These are phyloP conservation scores for Fusarium keratoplasticum DNA, from an alignment of 2,329 filamentous ascomycete genomes.

Conservation along the genomic window DNA sequence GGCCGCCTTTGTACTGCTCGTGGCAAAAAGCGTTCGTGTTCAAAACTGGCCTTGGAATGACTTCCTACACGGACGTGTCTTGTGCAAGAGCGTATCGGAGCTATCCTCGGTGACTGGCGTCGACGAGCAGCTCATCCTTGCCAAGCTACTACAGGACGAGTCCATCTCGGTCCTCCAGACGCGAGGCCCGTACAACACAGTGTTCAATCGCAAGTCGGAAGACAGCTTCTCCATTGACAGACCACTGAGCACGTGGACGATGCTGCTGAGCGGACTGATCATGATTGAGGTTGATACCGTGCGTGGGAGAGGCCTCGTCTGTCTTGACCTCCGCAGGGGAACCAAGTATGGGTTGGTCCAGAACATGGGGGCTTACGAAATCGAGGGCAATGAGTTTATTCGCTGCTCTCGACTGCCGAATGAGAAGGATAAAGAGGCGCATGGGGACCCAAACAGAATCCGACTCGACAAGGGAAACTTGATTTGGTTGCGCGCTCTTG, in stretches of 20 bases:
- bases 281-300: not conserved
- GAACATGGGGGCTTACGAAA: not conserved
- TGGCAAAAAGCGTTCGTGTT: slow-evolving; percentile 42
- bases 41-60: slow-evolving; percentile 46
- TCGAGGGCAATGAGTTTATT: not conserved
- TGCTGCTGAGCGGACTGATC: not conserved
- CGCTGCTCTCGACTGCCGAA: not conserved
- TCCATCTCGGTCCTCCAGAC: not conserved
- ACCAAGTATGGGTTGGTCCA: not conserved
- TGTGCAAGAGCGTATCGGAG: slow-evolving; percentile 28
- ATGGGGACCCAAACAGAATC: not conserved
- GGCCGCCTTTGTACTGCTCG: slow-evolving; percentile 42
- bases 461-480: not conserved
- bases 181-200: not conserved
- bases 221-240: not conserved
- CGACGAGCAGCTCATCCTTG: not conserved
- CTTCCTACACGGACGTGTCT: slow-evolving; percentile 43
- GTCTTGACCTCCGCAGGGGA: not conserved
- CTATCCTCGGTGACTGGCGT: not conserved
- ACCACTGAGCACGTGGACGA: not conserved
- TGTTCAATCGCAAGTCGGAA: not conserved
- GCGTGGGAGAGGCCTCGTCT: not conserved
- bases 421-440: not conserved
- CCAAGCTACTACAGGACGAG: not conserved
- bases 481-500: not conserved